A percentile compares a stretch with the other conserved stretches of the same genome.
phyloP scores from a whole-genome alignment of 2,329 filamentous ascomycete genomes.

The Colletotrichum australisinense region DNA sequence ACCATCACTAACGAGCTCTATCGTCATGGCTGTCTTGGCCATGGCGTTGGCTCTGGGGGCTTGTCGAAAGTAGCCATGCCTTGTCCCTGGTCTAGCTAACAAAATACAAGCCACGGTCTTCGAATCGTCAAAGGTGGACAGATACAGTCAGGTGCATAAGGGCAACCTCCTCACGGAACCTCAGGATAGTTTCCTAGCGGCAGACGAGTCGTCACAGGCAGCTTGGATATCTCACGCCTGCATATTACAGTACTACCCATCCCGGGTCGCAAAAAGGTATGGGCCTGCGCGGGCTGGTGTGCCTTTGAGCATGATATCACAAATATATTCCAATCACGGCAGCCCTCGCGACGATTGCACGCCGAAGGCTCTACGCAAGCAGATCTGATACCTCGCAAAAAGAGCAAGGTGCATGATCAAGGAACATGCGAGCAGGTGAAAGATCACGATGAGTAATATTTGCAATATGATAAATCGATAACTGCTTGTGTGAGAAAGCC shows the following conservation, averaged over 20 bases:
- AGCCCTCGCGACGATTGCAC: slow-evolving; percentile 6
- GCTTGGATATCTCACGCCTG: slow-evolving; percentile 17
- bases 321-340: slow-evolving; percentile 18
- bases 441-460: slow-evolving; percentile 9
- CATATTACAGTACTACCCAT: slow-evolving; percentile 21
- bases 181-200: slow-evolving; percentile 28
- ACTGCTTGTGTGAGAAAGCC: background rate
- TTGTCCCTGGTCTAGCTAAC: background rate
- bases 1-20: background rate
- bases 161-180: slow-evolving; percentile 36
- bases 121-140: slow-evolving; percentile 4
- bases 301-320: slow-evolving; percentile 14
- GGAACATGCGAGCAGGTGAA: background rate
- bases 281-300: slow-evolving; percentile 25
- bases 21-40: background rate
- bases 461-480: slow-evolving; percentile 23
- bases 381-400: slow-evolving; percentile 13
- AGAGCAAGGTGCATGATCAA: slow-evolving; percentile 14
- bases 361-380: background rate
- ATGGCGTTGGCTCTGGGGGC: background rate
- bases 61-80: slow-evolving; percentile 5
- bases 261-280: slow-evolving; percentile 6
- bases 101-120: background rate
- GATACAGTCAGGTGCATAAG: slow-evolving; percentile 36
- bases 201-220: slow-evolving; percentile 3